Conservation (phyloP, 768 basidiomycete genomes). For the Lactarius pseudohatsudake region DNA sequence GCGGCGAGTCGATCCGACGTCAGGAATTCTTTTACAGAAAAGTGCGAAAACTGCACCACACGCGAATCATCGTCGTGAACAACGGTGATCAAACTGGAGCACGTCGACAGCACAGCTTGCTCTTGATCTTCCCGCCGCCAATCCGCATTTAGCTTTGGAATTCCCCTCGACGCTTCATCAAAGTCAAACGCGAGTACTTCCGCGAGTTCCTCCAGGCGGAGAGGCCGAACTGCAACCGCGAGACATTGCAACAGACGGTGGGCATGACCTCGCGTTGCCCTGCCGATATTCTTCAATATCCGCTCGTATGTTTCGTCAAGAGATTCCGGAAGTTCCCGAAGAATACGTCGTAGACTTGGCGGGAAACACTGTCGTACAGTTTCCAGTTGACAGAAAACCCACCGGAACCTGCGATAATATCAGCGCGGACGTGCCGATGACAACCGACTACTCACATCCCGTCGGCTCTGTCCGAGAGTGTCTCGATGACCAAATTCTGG, state of each 20-base stretch:
- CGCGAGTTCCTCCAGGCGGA: background rate
- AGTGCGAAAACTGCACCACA: slow-evolving; percentile 6
- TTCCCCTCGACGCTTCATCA: background rate
- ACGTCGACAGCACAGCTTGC: background rate
- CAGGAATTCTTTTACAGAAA: background rate
- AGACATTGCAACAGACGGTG: background rate
- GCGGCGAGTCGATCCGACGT: background rate
- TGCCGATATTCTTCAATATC: background rate
- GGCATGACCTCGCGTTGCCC: background rate
- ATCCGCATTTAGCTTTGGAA: background rate
- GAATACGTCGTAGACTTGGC: background rate
- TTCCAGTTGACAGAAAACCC: background rate
- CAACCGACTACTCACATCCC: background rate
- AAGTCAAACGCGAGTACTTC: slow-evolving; percentile 4
- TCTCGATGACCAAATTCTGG: background rate
- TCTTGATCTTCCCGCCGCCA: background rate
- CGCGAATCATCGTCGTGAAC: background rate
- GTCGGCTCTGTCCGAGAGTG: background rate
- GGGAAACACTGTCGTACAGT: background rate
- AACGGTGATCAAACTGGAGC: background rate
- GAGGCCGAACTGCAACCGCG: background rate
- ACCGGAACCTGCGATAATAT: background rate
- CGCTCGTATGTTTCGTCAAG: slow-evolving; percentile 7
- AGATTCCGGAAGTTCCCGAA: background rate
- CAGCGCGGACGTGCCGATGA: background rate